A percentile compares a stretch with the other conserved stretches of the same genome.
phyloP scores from a whole-genome alignment of 2,329 filamentous ascomycete genomes.

The Ilyonectria mors-panacis region DNA sequence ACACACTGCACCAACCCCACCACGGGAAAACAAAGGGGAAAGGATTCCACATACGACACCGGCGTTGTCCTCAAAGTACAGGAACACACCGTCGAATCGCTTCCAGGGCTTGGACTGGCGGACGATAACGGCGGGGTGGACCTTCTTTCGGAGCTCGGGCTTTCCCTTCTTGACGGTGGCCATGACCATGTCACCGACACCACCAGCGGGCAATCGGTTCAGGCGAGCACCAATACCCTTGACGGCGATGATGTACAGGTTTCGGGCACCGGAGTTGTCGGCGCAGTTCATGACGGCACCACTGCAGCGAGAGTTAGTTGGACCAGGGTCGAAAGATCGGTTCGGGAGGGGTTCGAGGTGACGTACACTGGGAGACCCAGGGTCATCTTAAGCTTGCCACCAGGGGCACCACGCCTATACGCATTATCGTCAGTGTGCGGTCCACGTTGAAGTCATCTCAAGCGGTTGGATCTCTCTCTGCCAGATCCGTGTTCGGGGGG shows the following conservation, averaged over 20 bases:
- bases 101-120: constrained; percentile 99
- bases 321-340: constrained; percentile 29
- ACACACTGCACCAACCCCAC: not conserved
- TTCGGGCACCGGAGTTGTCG: constrained; percentile 98
- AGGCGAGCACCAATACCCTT: constrained; percentile 98
- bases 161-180: constrained; percentile 99
- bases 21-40: not conserved
- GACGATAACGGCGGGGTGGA: constrained; percentile 99
- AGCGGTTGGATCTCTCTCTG: constrained; percentile 36
- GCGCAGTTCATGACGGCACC: constrained; percentile 99
- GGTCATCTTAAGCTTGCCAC: constrained; percentile 99
- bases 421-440: constrained; percentile 52
- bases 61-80: constrained; percentile 99
- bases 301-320: constrained; percentile 64
- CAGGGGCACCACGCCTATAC: constrained; percentile 86
- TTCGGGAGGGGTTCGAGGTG: constrained; percentile 23
- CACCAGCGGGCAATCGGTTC: constrained; percentile 96
- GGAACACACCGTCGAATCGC: constrained; percentile 97
- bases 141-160: constrained; percentile 99
- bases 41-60: constrained; percentile 83
- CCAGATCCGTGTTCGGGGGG: constrained; percentile 29
- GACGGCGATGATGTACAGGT: constrained; percentile 99
- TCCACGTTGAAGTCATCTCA: constrained; percentile 20
- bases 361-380: constrained; percentile 99
- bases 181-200: constrained; percentile 99